phyloP scores from a whole-genome alignment of 2,329 filamentous ascomycete species.

The Penicillium sp. region DNA sequence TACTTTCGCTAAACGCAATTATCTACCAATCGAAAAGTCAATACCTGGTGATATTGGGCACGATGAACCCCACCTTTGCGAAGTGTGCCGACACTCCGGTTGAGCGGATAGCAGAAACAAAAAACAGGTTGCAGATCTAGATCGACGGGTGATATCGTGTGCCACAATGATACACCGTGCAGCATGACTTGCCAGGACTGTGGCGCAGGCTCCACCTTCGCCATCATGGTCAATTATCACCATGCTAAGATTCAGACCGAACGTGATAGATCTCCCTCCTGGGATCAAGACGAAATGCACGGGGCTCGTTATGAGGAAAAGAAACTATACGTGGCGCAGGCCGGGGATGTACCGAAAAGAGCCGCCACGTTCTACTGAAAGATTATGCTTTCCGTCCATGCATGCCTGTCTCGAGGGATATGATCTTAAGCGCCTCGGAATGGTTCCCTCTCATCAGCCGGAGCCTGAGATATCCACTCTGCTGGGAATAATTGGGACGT shows the following conservation, averaged over 20 bases:
- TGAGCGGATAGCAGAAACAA: no score
- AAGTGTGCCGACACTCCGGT: no score
- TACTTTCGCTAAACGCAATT: no score
- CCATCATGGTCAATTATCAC: no score
- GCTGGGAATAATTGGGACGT: conserved; percentile 1
- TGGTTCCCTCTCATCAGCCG: background rate
- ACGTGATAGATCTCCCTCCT: background rate
- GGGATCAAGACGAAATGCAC: no score
- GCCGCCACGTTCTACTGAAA: conserved; percentile 3
- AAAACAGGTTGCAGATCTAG: background rate
- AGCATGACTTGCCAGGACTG: conserved; percentile 2
- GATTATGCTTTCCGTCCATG: background rate
- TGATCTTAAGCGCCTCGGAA: background rate
- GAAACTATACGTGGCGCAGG: conserved; percentile 1
- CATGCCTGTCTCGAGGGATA: background rate
- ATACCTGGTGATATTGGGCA: no score
- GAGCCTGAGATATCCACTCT: background rate
- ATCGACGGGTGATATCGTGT: background rate
- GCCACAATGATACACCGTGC: background rate
- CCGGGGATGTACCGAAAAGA: conserved; percentile 3
- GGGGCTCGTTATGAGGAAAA: background rate
- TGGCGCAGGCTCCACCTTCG: conserved; percentile 8
- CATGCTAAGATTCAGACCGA: no score
- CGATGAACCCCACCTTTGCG: no score
- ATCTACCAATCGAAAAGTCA: no score